Percentiles rank a stretch among this genome's conserved stretches.
Conservation (phyloP, 2,329 filamentous ascomycete genomes). For the Ilyonectria destructans region DNA sequence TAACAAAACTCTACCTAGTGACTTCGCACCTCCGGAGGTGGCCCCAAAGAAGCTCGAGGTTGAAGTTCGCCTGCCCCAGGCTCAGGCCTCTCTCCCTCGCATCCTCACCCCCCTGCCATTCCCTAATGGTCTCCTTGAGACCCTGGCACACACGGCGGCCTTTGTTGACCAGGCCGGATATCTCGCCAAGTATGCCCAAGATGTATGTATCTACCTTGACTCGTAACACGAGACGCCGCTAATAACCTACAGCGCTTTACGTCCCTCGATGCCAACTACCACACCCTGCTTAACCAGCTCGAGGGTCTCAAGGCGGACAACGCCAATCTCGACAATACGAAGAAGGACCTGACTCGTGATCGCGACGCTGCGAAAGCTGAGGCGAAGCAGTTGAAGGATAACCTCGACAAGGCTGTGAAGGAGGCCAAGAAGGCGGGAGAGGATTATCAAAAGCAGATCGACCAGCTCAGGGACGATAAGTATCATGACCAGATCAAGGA, state of each 20-base stretch:
- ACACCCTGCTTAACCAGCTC: neutral
- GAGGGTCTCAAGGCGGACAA: constrained; percentile 3
- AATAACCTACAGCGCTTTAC: constrained; percentile 4
- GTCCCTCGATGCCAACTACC: constrained; percentile 24
- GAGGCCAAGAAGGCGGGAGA: no score
- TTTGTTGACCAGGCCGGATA: constrained; percentile 40
- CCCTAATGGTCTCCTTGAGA: constrained; percentile 33
- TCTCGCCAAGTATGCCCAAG: constrained; percentile 38
- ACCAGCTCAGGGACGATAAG: no score
- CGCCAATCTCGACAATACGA: no score
- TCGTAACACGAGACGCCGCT: neutral
- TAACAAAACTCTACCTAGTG: constrained; percentile 5
- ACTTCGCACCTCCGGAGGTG: constrained; percentile 16
- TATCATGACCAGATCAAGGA: no score
- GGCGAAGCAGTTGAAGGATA: no score
- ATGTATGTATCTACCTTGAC: constrained; percentile 17
- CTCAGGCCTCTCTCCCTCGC: constrained; percentile 28
- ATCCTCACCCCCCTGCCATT: constrained; percentile 32
- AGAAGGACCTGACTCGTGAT: no score
- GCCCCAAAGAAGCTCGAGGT: constrained; percentile 27
- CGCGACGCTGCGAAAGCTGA: no score
- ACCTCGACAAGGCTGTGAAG: no score
- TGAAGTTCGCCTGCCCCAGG: constrained; percentile 35
- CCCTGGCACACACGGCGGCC: constrained; percentile 29
- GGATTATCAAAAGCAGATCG: no score